A percentile compares a stretch with the other conserved stretches of the same genome.
phyloP scores from a whole-genome alignment of 169 alveolate species.

The Cryptosporidium xiaoi region DNA sequence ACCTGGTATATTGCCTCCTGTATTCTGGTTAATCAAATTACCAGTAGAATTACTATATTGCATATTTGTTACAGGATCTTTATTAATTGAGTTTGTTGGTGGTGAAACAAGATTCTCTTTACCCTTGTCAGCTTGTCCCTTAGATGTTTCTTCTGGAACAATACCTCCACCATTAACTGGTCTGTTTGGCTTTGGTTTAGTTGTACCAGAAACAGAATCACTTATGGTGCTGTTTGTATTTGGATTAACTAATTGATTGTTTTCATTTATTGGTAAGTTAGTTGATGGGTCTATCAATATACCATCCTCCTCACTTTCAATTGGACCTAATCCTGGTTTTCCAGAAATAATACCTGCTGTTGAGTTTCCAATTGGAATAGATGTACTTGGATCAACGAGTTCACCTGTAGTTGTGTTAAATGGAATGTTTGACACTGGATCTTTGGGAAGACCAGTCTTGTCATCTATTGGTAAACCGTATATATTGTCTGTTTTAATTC shows the following conservation, averaged over 20 bases:
- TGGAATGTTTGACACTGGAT: conserved; percentile 70
- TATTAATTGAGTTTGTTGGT: conserved; percentile 48
- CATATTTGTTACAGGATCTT: conserved; percentile 58
- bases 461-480: conserved; percentile 57
- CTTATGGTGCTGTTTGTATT: conserved; percentile 36
- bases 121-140: conserved; percentile 64
- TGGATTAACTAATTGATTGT: conserved; percentile 61
- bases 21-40: conserved; percentile 34
- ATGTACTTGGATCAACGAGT: conserved; percentile 60
- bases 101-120: conserved; percentile 30
- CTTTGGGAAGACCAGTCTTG: conserved; percentile 55
- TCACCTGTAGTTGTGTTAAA: conserved; percentile 55
- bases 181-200: conserved; percentile 49
- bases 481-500: conserved; percentile 53
- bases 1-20: conserved; percentile 55
- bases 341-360: conserved; percentile 74
- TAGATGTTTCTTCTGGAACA: conserved; percentile 35
- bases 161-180: conserved; percentile 72
- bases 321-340: conserved; percentile 36
- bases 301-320: conserved; percentile 25
- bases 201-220: conserved; percentile 60
- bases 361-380: conserved; percentile 40
- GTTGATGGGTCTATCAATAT: conserved; percentile 55
- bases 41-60: conserved; percentile 70
- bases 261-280: conserved; percentile 37